Base-by-base conservation (phyloP, 2,329 filamentous ascomycete species). In the Diaporthe sp. region DNA sequence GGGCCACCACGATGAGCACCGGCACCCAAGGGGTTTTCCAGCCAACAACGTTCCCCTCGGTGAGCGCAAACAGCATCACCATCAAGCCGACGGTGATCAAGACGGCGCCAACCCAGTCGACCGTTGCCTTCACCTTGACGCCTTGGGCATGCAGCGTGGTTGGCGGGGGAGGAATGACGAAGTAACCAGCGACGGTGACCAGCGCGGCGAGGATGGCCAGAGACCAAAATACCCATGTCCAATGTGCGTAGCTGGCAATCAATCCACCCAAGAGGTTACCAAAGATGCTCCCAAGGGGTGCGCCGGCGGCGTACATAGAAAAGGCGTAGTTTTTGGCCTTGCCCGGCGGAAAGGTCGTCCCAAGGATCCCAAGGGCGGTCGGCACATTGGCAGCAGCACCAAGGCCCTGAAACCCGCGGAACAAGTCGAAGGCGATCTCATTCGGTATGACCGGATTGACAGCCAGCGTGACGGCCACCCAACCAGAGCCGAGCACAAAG, bases 251-350 rank as follows among this genome's bases (percentile, higher is more conserved):
- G 73, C 93, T 84, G 2, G 89, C 89, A 25, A 94, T 89, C 55
- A 94, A 83, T 25, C 92, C 92, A 12, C 90, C 88, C 22, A 93
- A 81, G 7, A 94, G 82, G 79, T 93, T 94, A 3, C 93, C 93
- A 72, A 92, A 90, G 12, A 93, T 87, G 65, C 88, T 89, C 0
- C 93, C 92, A 0, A 93, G 83, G 0, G 93, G 92, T 0, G 92
- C 90, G 2, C 92, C 92, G 1, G 91, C 91, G 25, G 90, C 88
- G 75, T 93, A 94, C 31, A 88, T 87, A 51, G 90, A 90, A 78
- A 94, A 94, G 1, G 92, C 92, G 80, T 93, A 93, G 79, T 93
- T 94, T 83, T 94, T 94, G 5, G 92, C 90, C 77, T 90, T 92
- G 0, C 92, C 91, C 0, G 92, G 92, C 1, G 90, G 89, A 73